Base-by-base conservation (phyloP, 371 early-diverging fungal genomes). In the Mortierella sp. region DNA sequence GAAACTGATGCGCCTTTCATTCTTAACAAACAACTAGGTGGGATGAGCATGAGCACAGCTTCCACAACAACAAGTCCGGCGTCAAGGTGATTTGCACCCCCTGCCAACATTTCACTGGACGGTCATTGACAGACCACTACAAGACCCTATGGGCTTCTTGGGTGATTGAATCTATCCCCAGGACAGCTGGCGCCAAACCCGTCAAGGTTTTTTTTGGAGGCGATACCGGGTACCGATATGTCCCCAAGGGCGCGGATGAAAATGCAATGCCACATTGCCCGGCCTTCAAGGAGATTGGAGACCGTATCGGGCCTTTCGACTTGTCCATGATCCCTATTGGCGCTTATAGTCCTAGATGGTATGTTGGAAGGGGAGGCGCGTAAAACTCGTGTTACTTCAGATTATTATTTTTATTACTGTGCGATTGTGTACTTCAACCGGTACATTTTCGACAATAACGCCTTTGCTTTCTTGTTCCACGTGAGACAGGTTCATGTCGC, bases 281-380 rank as follows among this genome's bases (percentile, higher is more conserved):
- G 26, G 96, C 92, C 2, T 96, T 96, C 83, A 92, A 93, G 80
- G 95, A 95, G 83, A 96, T 96, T 76, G 95, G 96, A 24, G 88
- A 91, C 8, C 91, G 90, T 51, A 88, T 92, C 57, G 95, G 95
- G 37, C 93, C 94, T 1, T 92, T 95, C 83, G 93, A 94, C 73
- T 84, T 96, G 8, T 88, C 95, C 14, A 92, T 94, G 59, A 94
- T 96, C 57, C 96, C 97, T 1, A 96, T 96, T 75, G 97, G 97
- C 10, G 96, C 96, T 0, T 96, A 95, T 78, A 90, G 90, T 5
- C 97, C 97, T 10, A 91, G 96, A 73, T 90, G 89, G 89, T 77
- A 72, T 54, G 50, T 31, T 31, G 13, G 34, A 26, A 21, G 26
- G 31, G 9, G 43, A 40, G 2, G 43, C 43, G 2, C 1, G 19